Base-by-base conservation (phyloP, 805 yeast genomes). In the Spathaspora sp. region DNA sequence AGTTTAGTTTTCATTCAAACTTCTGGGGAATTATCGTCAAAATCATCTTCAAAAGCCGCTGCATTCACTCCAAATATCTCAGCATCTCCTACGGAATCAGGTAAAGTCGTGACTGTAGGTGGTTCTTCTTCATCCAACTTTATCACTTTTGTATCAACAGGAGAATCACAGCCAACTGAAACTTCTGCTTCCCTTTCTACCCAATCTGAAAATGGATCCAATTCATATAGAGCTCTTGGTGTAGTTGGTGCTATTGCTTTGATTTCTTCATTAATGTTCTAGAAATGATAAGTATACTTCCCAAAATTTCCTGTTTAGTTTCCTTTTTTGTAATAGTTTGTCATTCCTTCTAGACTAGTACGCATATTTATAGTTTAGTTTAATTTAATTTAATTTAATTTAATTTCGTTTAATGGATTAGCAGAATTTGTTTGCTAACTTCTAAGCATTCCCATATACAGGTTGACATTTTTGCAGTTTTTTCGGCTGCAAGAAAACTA, bases 131-230 rank as follows among this genome's bases (percentile, higher is more conserved):
- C 39, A 14, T 23, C 51, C 17, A 28, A 23, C 23, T 32, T 38
- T 32, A 20, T 39, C 26, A 42, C 42, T 14, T 44, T 23, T 14
- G 29, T 12, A 11, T 12, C 47, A 11, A 16, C 35, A 11, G 20
- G 47, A 16, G 18, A n/a, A 20, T 42, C 31, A 9, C 20, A 31
- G 3, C 40, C 40, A 14, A 35, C 35, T 31, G 35, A 31, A 4
- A 31, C 40, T 14, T 3, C 40, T 11, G 40, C 40, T 14, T 3
- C 40, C 3, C 18, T 35, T 4, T 6, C 40, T n/a, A 35, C 40
- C 83, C 89, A 17, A 89, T 89, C 52, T 23, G 26, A 19, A 14
- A 46, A 46, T 46, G 43, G 49, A 8, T 38, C 48, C 43, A 19
- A 19, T 20, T 18, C 50, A 26, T 12, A 43, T 5, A 23, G 28